Base-by-base conservation (phyloP, 1,284 basidiomycete genomes). In the Sparassis latifolia region DNA sequence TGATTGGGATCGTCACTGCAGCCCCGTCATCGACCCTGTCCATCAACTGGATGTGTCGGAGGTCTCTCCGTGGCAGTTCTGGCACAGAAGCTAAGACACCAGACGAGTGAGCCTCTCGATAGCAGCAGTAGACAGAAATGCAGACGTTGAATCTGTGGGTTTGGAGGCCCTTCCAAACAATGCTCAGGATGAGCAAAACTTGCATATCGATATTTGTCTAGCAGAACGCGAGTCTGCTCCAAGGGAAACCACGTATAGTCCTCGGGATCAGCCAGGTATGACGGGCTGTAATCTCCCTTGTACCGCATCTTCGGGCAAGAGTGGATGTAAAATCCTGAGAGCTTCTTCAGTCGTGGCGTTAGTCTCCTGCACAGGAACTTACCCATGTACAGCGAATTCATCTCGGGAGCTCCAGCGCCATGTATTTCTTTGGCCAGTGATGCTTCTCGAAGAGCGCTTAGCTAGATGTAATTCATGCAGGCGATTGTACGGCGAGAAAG, bases 241-340 rank as follows among this genome's bases (percentile, higher is more conserved):
- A 94, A 68, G 3, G 84, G 83, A 62, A 84, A 78, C 83, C 89
- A 96, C 2, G 72, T 72, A 60, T 89, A 87, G 1, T 84, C 85
- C 62, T 86, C 89, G 81, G 94, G 92, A 68, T 99, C 96, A 10
- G 87, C 81, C 5, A 99, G 76, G 62, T 82, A 91, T 3, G 92
- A 94, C 0, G 97, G 96, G 0, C 74, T 66, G 58, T 95, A 99
- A 49, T 96, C 90, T 29, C 85, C 93, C 67, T 99, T 99, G 72
- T 99, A 99, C 52, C 78, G 77, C 97, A 99, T 99, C 70, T 99
- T 99, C 49, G 74, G 80, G 61, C 95, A 99, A 0, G 86, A 84
- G 58, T 96, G 80, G 47, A 97, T 88, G 67, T 97, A 97, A 67
- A 84, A 97, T 2, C 94, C 93, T 95, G 56, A 12, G 4, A 30